Percentiles rank a stretch among this genome's conserved stretches.
Conservation (phyloP, 305 asterid genomes). For the Solanum hybrid region DNA sequence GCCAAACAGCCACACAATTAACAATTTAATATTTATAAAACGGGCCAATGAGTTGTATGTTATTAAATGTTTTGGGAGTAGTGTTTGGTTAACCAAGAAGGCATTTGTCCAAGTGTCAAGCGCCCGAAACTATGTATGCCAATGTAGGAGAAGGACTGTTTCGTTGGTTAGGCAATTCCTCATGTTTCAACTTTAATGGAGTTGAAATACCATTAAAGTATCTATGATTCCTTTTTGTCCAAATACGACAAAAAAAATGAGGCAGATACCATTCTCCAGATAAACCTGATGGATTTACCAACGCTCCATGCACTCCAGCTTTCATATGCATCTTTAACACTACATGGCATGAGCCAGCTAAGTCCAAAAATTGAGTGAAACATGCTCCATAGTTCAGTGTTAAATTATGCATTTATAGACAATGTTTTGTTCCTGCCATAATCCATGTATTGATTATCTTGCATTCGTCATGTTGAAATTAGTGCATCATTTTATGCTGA, state of each 20-base stretch:
- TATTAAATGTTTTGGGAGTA: background rate
- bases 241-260: background rate
- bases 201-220: background rate
- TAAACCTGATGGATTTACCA: background rate
- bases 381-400: background rate
- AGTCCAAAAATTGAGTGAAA: background rate
- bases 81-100: background rate
- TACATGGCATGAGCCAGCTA: background rate
- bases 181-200: background rate
- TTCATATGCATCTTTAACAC: background rate
- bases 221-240: background rate
- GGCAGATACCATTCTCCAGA: background rate
- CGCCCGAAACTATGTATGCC: background rate
- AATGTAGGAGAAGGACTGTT: background rate
- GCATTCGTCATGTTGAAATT: background rate
- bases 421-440: background rate
- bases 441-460: background rate
- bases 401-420: background rate
- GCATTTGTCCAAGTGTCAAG: background rate
- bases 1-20: background rate
- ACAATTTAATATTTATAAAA: background rate
- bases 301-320: background rate
- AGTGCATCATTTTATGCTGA: background rate
- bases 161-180: background rate
- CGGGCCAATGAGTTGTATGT: background rate